A percentile compares a stretch with the other conserved stretches of the same genome.
Evolutionary conservation across 495 filamentous ascomycete species (phyloP).

Genomic region (Chaetomium tenue): DNA sequence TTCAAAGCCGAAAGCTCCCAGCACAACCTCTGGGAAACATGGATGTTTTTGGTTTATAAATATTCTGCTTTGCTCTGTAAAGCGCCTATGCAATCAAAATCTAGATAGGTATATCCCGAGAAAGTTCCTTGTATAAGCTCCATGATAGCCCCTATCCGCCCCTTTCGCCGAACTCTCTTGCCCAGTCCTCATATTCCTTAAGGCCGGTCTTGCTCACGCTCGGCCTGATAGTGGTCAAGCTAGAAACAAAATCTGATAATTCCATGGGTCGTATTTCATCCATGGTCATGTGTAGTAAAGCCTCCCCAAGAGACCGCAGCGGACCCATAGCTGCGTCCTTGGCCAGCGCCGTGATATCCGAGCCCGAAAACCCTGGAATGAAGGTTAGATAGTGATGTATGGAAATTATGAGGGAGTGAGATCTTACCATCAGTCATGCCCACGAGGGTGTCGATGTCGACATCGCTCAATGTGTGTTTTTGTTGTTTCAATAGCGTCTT

Average conservation of each 20-base stretch:
- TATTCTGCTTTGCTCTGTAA: neutral
- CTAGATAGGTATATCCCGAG: constrained; percentile 19
- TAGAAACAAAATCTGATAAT: constrained; percentile 79
- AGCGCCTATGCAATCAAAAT: no score
- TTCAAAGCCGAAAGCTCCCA: neutral
- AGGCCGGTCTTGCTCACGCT: constrained; percentile 85
- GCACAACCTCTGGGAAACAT: neutral
- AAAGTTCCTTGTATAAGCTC: neutral
- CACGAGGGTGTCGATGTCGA: constrained; percentile 76
- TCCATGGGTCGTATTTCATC: constrained; percentile 89
- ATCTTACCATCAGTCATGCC: constrained; percentile 76
- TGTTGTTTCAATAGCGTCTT: constrained; percentile 77
- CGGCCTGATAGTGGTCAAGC: constrained; percentile 80
- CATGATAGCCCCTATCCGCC: constrained; percentile 57
- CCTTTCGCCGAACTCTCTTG: constrained; percentile 85
- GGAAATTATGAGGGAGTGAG: neutral
- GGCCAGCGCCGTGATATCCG: constrained; percentile 93
- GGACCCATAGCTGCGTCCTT: constrained; percentile 99
- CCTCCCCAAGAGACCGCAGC: constrained; percentile 85
- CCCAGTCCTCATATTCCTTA: constrained; percentile 90
- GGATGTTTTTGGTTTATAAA: neutral
- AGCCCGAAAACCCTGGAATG: constrained; percentile 82
- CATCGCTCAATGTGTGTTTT: constrained; percentile 72
- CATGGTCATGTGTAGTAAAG: constrained; percentile 82
- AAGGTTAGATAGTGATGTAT: constrained; percentile 11